Evolutionary conservation across 352 stramenopile genomes (phyloP).

Genomic region (Pelagophyceae sp.): DNA sequence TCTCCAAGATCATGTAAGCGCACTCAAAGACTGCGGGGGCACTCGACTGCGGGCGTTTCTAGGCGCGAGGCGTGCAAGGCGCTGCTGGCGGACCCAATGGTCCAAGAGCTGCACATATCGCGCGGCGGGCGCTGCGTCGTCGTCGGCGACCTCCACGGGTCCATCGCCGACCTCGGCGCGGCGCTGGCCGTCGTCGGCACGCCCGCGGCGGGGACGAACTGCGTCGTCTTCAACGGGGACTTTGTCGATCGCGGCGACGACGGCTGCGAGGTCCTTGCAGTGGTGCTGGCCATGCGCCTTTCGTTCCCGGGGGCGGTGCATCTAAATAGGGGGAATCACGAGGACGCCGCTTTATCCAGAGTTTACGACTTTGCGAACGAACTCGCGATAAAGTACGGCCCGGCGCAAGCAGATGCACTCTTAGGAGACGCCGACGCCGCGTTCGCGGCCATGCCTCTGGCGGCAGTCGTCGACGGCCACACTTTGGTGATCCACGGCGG

Average conservation of each 20-base stretch:
- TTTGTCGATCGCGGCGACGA: conserved; percentile 84
- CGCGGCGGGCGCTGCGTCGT: conserved; percentile 1
- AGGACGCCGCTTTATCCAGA: conserved; percentile 80
- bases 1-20: background rate
- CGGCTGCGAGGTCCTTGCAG: conserved; percentile 73
- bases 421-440: conserved; percentile 71
- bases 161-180: conserved; percentile 67
- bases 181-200: conserved; percentile 85
- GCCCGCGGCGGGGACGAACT: conserved; percentile 70
- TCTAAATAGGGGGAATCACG: conserved; percentile 88
- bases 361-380: conserved; percentile 74
- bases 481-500: conserved; percentile 88
- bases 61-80: background rate
- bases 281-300: conserved; percentile 76
- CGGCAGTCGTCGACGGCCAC: conserved; percentile 70
- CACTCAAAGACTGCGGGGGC: background rate
- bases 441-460: conserved; percentile 76
- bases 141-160: conserved; percentile 36
- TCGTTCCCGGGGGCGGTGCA: conserved; percentile 55
- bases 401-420: conserved; percentile 35
- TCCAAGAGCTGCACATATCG: background rate
- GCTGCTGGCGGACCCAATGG: background rate
- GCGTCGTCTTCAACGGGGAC: conserved; percentile 91
- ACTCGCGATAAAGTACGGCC: conserved; percentile 60
- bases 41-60: background rate